Percentiles rank a stretch among this genome's conserved stretches.
phyloP scores from a whole-genome alignment of 495 filamentous ascomycete genomes.

The Tuber melanosporum region DNA sequence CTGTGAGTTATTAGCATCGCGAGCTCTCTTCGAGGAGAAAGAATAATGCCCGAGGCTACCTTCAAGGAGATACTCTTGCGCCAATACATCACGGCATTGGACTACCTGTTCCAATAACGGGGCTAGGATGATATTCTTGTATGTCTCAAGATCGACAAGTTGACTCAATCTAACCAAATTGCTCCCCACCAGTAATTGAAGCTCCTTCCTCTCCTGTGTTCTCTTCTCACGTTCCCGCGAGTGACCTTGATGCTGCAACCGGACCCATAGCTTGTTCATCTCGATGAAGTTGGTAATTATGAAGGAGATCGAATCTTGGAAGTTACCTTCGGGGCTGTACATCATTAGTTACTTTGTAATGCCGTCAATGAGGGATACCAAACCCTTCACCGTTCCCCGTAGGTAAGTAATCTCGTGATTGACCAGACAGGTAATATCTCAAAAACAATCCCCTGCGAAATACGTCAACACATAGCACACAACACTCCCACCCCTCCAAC shows the following conservation, averaged over 20 bases:
- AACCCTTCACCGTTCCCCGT: slow-evolving; percentile 69
- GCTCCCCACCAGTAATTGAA: slow-evolving; percentile 90
- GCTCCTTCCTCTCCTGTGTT: slow-evolving; percentile 88
- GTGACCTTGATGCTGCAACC: slow-evolving; percentile 93
- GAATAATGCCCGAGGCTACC: slow-evolving; percentile 45
- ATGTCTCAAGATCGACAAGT: slow-evolving; percentile 85
- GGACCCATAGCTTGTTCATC: slow-evolving; percentile 99
- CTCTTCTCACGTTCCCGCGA: slow-evolving; percentile 87
- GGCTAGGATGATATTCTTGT: slow-evolving; percentile 82
- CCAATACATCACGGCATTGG: slow-evolving; percentile 91
- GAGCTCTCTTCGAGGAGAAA: slow-evolving; percentile 7
- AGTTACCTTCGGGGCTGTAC: slow-evolving; percentile 72
- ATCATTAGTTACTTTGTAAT: slow-evolving; percentile 17
- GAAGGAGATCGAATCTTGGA: slow-evolving; percentile 96
- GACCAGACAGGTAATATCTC: slow-evolving; percentile 89
- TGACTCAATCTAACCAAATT: slow-evolving; percentile 94
- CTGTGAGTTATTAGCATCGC: slow-evolving; percentile 47
- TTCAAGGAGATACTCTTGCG: slow-evolving; percentile 95
- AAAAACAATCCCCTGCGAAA: slow-evolving; percentile 69
- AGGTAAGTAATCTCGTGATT: slow-evolving; percentile 83
- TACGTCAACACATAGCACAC: slow-evolving; percentile 15
- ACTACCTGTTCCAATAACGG: slow-evolving; percentile 94
- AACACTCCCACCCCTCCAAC: not conserved
- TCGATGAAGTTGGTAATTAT: slow-evolving; percentile 97
- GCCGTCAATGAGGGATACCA: slow-evolving; percentile 22